Percentiles rank a stretch among this genome's conserved stretches.
Evolutionary conservation across 2,329 filamentous ascomycete species (phyloP).

Genomic region (Escovopsis sp.): DNA sequence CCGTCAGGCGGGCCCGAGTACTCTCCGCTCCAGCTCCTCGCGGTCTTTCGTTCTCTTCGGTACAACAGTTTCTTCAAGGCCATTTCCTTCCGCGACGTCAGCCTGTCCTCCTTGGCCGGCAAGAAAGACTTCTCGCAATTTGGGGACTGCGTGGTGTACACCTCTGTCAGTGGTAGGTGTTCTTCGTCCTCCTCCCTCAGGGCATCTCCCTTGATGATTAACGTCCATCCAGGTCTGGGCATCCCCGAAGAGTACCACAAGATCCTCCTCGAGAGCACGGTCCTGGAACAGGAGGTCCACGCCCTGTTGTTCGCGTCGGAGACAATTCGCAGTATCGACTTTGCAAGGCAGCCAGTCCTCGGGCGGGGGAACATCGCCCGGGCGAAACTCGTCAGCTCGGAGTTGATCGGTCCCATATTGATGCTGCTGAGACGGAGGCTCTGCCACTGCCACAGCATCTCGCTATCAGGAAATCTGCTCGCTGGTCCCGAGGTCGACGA

Average conservation of each 20-base stretch:
- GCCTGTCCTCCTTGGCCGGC: constrained; percentile 27
- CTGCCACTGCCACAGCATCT: constrained; percentile 35
- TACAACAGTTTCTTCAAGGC: constrained; percentile 47
- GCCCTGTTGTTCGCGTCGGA: constrained; percentile 41
- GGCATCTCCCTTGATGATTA: background rate
- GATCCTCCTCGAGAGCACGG: constrained; percentile 31
- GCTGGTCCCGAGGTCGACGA: constrained; percentile 32
- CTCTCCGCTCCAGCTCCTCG: constrained; percentile 37
- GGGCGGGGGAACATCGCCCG: constrained; percentile 10
- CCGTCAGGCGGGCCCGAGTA: constrained; percentile 27
- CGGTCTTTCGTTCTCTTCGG: constrained; percentile 39
- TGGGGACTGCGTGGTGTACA: constrained; percentile 33
- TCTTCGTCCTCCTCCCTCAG: background rate
- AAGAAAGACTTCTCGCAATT: constrained; percentile 29
- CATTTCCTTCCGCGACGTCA: constrained; percentile 38
- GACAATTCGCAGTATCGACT: constrained; percentile 38
- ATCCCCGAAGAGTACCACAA: constrained; percentile 34
- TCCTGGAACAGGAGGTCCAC: constrained; percentile 42
- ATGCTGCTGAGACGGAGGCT: constrained; percentile 32
- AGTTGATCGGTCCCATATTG: constrained; percentile 34
- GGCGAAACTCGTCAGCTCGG: constrained; percentile 17
- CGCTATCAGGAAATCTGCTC: constrained; percentile 35
- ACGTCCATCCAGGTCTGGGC: constrained; percentile 23
- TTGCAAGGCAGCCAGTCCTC: constrained; percentile 26
- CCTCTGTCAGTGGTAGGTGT: constrained; percentile 35